Percentiles rank a stretch among this genome's conserved stretches.
Evolutionary conservation across 495 filamentous ascomycete genomes (phyloP).

Genomic region (Friedmanniomyces endolithicus): DNA sequence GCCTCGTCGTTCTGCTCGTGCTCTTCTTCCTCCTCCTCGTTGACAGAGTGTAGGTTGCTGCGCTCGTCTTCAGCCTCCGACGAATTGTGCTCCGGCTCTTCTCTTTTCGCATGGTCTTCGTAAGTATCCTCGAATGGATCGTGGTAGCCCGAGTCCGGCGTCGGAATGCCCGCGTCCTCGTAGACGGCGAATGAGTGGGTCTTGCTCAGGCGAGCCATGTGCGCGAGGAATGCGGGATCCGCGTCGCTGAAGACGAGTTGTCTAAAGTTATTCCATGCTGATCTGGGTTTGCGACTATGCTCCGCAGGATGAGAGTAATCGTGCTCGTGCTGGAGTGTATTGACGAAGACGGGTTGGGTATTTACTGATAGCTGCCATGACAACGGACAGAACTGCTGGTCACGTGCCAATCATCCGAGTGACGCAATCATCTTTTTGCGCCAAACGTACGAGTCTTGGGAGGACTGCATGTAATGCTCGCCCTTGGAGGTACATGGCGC

Average conservation of each 20-base stretch:
- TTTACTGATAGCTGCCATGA: not conserved
- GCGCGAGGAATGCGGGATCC: not conserved
- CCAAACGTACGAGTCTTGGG: too few relatives aligned
- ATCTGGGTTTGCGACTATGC: not conserved
- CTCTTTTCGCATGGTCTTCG: not conserved
- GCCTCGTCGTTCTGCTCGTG: slow-evolving; percentile 1
- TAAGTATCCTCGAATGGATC: not conserved
- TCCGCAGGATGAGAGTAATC: not conserved
- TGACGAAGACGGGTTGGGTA: too few relatives aligned
- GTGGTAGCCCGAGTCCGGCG: slow-evolving; percentile 1
- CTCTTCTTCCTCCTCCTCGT: not conserved
- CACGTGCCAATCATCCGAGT: too few relatives aligned
- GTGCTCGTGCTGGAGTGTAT: too few relatives aligned
- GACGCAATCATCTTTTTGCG: too few relatives aligned
- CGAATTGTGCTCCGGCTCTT: not conserved
- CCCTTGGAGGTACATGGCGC: too few relatives aligned
- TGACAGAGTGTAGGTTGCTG: not conserved
- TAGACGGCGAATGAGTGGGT: slow-evolving; percentile 8
- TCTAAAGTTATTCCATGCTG: not conserved
- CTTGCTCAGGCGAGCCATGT: slow-evolving; percentile 15
- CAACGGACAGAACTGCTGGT: not conserved
- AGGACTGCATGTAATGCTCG: too few relatives aligned
- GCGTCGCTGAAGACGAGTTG: not conserved
- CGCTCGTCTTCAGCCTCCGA: not conserved
- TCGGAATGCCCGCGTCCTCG: slow-evolving; percentile 17